phyloP scores from a whole-genome alignment of 495 filamentous ascomycete species.

The Penicillium pulvis region DNA sequence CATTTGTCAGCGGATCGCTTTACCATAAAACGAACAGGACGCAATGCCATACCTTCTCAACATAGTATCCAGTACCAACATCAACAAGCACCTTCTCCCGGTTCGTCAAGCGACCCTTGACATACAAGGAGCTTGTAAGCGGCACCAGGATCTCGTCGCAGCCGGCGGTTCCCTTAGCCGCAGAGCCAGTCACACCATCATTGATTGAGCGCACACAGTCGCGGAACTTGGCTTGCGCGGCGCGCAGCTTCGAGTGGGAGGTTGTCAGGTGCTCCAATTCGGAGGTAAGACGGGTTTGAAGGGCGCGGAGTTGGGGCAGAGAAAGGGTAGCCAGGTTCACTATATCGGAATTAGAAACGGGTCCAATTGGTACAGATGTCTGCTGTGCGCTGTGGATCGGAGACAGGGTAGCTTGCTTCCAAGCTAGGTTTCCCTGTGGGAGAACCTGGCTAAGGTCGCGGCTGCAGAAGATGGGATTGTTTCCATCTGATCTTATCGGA shows the following conservation, averaged over 20 bases:
- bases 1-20: neutral
- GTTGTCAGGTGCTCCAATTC: constrained; percentile 90
- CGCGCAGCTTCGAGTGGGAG: constrained; percentile 85
- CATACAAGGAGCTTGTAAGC: constrained; percentile 89
- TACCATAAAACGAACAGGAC: neutral
- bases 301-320: constrained; percentile 57
- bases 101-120: constrained; percentile 77
- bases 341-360: constrained; percentile 19
- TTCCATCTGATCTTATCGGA: neutral
- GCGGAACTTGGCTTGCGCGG: constrained; percentile 86
- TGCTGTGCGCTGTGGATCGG: neutral
- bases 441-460: neutral
- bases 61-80: constrained; percentile 94
- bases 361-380: neutral
- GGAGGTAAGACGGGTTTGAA: constrained; percentile 94
- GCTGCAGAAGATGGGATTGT: neutral
- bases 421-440: neutral
- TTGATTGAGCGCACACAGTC: constrained; percentile 81
- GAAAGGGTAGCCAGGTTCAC: constrained; percentile 66
- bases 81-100: constrained; percentile 87
- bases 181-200: constrained; percentile 52
- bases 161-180: constrained; percentile 40
- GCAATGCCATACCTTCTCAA: constrained; percentile 72
- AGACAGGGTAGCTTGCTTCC: neutral
- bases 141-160: constrained; percentile 75